Evolutionary conservation across 179 eudicot genomes (phyloP).

Genomic region (Sideroxylon spinosum): DNA sequence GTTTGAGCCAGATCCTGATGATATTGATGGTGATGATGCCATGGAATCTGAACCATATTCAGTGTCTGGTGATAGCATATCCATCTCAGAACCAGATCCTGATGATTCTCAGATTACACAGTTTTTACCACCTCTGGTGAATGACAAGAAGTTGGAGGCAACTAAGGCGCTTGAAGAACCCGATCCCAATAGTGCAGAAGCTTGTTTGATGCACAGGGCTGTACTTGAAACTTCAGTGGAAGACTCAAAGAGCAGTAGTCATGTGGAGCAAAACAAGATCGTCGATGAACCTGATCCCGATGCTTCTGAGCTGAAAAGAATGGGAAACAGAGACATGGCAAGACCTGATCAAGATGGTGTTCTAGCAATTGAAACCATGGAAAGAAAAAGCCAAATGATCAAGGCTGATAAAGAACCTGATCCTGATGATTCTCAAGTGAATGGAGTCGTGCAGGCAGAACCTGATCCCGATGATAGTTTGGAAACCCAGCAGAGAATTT

Average conservation of each 20-base stretch:
- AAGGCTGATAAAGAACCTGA: slow-evolving; percentile 14
- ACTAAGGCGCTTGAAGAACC: slow-evolving; percentile 8
- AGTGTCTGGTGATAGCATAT: slow-evolving; percentile 5
- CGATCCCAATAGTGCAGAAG: not conserved
- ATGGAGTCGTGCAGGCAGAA: slow-evolving; percentile 17
- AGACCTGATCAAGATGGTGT: slow-evolving; percentile 12
- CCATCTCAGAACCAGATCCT: slow-evolving; percentile 32
- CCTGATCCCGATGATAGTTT: slow-evolving; percentile 28
- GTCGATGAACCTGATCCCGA: slow-evolving; percentile 17
- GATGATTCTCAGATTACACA: slow-evolving; percentile 31
- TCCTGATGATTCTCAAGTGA: slow-evolving; percentile 26
- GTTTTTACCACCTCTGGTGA: not conserved
- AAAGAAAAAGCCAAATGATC: not conserved
- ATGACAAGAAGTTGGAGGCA: not conserved
- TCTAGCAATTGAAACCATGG: slow-evolving; percentile 1
- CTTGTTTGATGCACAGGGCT: not conserved
- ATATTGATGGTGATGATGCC: slow-evolving; percentile 8
- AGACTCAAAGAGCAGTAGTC: not conserved
- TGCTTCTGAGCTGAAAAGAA: slow-evolving; percentile 1
- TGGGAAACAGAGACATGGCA: not conserved
- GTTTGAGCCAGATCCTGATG: slow-evolving; percentile 32
- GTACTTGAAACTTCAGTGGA: not conserved
- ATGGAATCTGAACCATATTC: slow-evolving; percentile 25
- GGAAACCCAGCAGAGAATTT: slow-evolving; percentile 17
- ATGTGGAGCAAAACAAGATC: not conserved